These are phyloP conservation scores for Hanseniaspora clermontiae DNA, from an alignment of 805 yeast genomes.

Conservation along the genomic window DNA sequence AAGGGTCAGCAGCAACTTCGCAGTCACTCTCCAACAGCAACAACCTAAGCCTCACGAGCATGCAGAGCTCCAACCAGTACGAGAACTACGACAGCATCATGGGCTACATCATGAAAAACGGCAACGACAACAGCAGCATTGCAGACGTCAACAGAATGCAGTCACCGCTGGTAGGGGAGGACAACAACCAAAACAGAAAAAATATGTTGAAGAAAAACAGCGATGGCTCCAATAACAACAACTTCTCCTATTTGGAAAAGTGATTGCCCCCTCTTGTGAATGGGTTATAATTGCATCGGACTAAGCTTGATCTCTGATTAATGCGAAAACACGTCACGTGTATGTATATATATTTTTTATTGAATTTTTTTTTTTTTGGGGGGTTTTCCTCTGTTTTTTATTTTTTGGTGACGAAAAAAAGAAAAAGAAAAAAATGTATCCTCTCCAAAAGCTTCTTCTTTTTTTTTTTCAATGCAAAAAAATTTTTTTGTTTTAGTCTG, in stretches of 20 bases:
- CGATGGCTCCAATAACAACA: too few species aligned
- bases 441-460: too few species aligned
- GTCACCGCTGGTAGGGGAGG: background rate
- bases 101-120: background rate
- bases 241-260: background rate
- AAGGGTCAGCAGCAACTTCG: background rate
- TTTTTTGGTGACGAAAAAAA: too few species aligned
- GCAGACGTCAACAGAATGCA: background rate
- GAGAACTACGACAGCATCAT: background rate
- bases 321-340: too few species aligned
- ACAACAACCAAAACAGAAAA: background rate
- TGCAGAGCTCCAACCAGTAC: background rate
- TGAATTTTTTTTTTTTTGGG: too few species aligned
- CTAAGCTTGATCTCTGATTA: too few species aligned
- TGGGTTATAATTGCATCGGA: too few species aligned
- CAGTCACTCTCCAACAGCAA: constrained; percentile 6
- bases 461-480: too few species aligned
- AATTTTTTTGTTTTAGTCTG: too few species aligned
- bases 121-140: background rate
- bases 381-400: too few species aligned
- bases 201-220: background rate
- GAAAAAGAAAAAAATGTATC: too few species aligned
- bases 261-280: background rate
- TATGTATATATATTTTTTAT: too few species aligned
- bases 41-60: background rate